Conservation (phyloP, 176 grass and related monocot species). For the Triticum dicoccoides region DNA sequence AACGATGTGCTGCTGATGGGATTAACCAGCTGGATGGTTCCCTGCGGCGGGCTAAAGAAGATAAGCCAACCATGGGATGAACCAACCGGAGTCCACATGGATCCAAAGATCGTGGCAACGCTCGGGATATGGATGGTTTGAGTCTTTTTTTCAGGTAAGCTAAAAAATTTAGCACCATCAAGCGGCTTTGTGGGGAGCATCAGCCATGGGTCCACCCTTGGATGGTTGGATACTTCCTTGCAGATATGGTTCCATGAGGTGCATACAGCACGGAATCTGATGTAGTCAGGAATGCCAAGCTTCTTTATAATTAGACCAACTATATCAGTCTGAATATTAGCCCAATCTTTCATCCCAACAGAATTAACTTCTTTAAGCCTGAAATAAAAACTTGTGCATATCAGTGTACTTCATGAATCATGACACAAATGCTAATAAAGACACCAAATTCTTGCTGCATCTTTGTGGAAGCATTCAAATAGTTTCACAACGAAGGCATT, state of each 20-base stretch:
- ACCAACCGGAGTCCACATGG: constrained; percentile 41
- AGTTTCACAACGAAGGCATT: background rate
- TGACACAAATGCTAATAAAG: background rate
- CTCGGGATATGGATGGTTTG: constrained; percentile 26
- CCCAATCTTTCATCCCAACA: constrained; percentile 42
- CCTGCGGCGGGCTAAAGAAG: constrained; percentile 20
- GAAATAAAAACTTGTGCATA: background rate
- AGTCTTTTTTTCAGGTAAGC: constrained; percentile 46
- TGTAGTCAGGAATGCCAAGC: constrained; percentile 50
- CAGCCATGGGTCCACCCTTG: constrained; percentile 53
- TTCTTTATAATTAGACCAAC: constrained; percentile 46
- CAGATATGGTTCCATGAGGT: constrained; percentile 49
- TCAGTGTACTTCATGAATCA: background rate
- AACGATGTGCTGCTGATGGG: constrained; percentile 31
- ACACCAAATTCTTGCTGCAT: background rate
- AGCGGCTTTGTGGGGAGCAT: constrained; percentile 26
- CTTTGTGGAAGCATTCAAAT: background rate
- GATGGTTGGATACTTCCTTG: constrained; percentile 30
- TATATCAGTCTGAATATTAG: constrained; percentile 44
- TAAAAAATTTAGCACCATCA: constrained; percentile 36
- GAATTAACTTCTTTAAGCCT: constrained; percentile 22
- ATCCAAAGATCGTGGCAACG: constrained; percentile 24
- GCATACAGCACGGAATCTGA: constrained; percentile 49
- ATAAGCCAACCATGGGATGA: constrained; percentile 54
- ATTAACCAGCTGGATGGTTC: constrained; percentile 40